These are phyloP conservation scores for Erythrobasidium yunnanense DNA, from an alignment of 768 basidiomycete species.

Conservation along the genomic window DNA sequence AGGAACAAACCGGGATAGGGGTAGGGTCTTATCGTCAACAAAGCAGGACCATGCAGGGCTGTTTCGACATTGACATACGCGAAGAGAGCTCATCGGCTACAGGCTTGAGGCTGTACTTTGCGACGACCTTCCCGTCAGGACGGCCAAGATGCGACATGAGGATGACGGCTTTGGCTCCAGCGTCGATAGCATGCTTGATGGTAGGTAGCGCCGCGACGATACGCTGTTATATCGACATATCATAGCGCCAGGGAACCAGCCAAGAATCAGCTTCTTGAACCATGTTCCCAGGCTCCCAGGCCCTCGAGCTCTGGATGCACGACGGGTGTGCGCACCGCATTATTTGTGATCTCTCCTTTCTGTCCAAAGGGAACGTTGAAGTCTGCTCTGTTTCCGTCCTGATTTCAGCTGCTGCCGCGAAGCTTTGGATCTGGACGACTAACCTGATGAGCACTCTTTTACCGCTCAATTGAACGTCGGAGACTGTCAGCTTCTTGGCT, in stretches of 20 bases:
- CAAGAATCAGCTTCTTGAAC: constrained; percentile 15
- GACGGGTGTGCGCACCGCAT: constrained; percentile 56
- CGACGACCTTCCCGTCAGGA: constrained; percentile 79
- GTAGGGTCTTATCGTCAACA: background rate
- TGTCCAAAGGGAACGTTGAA: constrained; percentile 84
- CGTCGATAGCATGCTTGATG: constrained; percentile 79
- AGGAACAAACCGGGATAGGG: too few species aligned
- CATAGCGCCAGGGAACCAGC: background rate
- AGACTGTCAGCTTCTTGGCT: constrained; percentile 85
- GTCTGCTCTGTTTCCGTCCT: constrained; percentile 50
- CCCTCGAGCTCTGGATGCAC: background rate
- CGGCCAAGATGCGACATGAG: constrained; percentile 98
- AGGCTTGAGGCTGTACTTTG: constrained; percentile 81
- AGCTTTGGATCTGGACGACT: background rate
- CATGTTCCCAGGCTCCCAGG: too few species aligned
- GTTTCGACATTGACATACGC: too few species aligned
- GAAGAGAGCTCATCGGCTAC: constrained; percentile 69
- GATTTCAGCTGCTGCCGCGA: background rate
- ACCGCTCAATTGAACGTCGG: constrained; percentile 73
- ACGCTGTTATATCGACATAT: constrained; percentile 51
- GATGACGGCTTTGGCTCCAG: constrained; percentile 71
- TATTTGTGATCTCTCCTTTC: constrained; percentile 86
- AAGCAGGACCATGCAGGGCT: too few species aligned
- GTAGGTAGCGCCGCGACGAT: constrained; percentile 95
- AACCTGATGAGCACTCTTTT: constrained; percentile 78